Percentiles rank a stretch among this genome's conserved stretches.
Conservation (phyloP, 768 basidiomycete genomes). For the Arthromyces matolae region DNA sequence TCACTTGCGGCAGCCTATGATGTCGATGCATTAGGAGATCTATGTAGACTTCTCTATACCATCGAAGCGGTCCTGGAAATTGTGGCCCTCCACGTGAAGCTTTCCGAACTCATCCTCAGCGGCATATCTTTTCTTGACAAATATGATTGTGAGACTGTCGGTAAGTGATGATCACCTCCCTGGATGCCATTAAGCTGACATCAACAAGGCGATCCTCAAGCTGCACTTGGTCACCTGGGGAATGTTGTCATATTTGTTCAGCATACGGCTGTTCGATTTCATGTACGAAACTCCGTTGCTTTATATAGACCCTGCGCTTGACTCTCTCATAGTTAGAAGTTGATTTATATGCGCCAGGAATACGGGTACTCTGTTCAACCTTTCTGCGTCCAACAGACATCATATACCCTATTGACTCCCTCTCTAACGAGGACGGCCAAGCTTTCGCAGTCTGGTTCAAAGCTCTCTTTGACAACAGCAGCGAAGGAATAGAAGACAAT, state of each 20-base stretch:
- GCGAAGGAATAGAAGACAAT: conserved; percentile 81
- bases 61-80: conserved; percentile 63
- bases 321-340: conserved; percentile 43
- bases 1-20: conserved; percentile 50
- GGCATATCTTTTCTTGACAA: conserved; percentile 61
- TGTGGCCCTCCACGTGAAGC: conserved; percentile 59
- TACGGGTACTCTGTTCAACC: conserved; percentile 43
- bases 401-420: conserved; percentile 36
- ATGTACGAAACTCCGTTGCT: too few species aligned
- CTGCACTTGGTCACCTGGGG: conserved; percentile 73
- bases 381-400: conserved; percentile 48
- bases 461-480: conserved; percentile 70
- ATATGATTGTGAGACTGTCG: conserved; percentile 79
- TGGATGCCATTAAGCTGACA: neutral
- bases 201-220: conserved; percentile 72
- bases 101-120: conserved; percentile 63
- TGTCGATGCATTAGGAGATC: conserved; percentile 63
- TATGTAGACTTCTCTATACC: conserved; percentile 64
- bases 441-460: conserved; percentile 66
- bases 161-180: conserved; percentile 37
- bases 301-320: too few species aligned
- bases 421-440: conserved; percentile 39
- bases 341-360: conserved; percentile 43
- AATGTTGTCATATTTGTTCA: conserved; percentile 77
- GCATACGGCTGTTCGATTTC: conserved; percentile 59